Conservation (phyloP, 352 stramenopile genomes). For the Saprolegnia parasitica region DNA sequence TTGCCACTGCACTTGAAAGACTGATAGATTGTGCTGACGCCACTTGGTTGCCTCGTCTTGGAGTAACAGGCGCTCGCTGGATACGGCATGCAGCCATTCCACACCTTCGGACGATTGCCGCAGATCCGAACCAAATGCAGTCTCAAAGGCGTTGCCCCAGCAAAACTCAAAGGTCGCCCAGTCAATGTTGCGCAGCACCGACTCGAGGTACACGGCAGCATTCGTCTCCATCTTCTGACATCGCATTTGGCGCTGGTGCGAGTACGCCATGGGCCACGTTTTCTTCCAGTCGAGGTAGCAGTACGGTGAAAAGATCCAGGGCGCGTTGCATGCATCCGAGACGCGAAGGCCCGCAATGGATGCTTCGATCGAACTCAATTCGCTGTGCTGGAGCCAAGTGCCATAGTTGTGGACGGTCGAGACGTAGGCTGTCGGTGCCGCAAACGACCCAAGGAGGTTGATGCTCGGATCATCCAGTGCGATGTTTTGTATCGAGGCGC, state of each 20-base stretch:
- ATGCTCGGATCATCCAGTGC: background rate
- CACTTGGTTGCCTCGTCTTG: no score
- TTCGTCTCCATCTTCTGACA: slow-evolving; percentile 5
- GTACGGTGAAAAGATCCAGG: slow-evolving; percentile 25
- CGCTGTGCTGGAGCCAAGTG: background rate
- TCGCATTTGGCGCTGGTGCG: background rate
- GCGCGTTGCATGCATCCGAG: slow-evolving; percentile 11
- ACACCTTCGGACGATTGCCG: background rate
- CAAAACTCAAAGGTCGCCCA: background rate
- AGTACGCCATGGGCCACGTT: slow-evolving; percentile 1
- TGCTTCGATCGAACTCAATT: slow-evolving; percentile 7
- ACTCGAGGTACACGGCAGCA: slow-evolving; percentile 21
- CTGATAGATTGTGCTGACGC: no score
- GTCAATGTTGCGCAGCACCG: slow-evolving; percentile 14
- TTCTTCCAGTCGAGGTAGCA: slow-evolving; percentile 20
- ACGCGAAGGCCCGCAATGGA: slow-evolving; percentile 3
- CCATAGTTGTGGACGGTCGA: background rate
- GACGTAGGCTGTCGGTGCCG: background rate
- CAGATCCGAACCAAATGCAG: background rate
- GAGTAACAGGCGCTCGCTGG: no score
- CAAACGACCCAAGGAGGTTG: slow-evolving; percentile 1
- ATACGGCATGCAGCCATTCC: slow-evolving; percentile 6
- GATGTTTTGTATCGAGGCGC: background rate
- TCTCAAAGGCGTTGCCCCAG: slow-evolving; percentile 17
- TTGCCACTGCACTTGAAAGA: no score